Evolutionary conservation across 2,329 filamentous ascomycete genomes (phyloP).

Genomic region (Lachnellula willkommii): DNA sequence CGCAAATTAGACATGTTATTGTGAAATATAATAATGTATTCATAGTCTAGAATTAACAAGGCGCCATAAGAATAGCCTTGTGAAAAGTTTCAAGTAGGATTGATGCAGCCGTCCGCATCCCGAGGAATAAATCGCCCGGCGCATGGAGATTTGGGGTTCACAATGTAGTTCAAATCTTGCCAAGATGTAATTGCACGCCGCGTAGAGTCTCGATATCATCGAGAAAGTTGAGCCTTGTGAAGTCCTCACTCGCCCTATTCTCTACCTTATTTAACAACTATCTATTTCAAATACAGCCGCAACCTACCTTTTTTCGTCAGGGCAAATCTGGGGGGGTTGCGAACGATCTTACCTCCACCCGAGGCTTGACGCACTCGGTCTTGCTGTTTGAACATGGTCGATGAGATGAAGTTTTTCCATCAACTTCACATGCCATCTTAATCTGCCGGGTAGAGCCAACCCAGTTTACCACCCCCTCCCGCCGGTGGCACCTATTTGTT

Average conservation of each 20-base stretch:
- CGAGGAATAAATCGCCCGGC: slow-evolving; percentile 21
- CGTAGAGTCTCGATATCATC: slow-evolving; percentile 21
- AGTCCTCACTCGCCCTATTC: slow-evolving; percentile 12
- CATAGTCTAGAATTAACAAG: background rate
- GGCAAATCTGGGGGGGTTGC: slow-evolving; percentile 4
- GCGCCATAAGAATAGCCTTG: slow-evolving; percentile 11
- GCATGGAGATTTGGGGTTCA: slow-evolving; percentile 4
- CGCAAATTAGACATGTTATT: slow-evolving; percentile 41
- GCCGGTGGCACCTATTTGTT: slow-evolving; percentile 12
- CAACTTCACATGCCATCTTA: slow-evolving; percentile 37
- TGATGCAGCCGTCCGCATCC: slow-evolving; percentile 30
- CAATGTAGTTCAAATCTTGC: slow-evolving; percentile 15
- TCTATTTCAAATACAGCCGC: slow-evolving; percentile 11
- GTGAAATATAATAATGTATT: slow-evolving; percentile 35
- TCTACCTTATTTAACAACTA: slow-evolving; percentile 3
- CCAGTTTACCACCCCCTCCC: slow-evolving; percentile 7
- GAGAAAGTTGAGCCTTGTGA: slow-evolving; percentile 17
- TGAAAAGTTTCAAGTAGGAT: slow-evolving; percentile 22
- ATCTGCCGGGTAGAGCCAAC: slow-evolving; percentile 1
- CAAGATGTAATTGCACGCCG: slow-evolving; percentile 12
- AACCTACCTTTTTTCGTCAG: slow-evolving; percentile 14
- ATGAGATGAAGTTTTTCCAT: slow-evolving; percentile 28
- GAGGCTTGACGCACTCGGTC: slow-evolving; percentile 37
- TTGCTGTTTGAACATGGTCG: slow-evolving; percentile 33
- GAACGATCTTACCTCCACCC: slow-evolving; percentile 34